A percentile compares a stretch with the other conserved stretches of the same genome.
phyloP scores from a whole-genome alignment of 2,329 filamentous ascomycete species.

The Arthrobotrys entomopaga region DNA sequence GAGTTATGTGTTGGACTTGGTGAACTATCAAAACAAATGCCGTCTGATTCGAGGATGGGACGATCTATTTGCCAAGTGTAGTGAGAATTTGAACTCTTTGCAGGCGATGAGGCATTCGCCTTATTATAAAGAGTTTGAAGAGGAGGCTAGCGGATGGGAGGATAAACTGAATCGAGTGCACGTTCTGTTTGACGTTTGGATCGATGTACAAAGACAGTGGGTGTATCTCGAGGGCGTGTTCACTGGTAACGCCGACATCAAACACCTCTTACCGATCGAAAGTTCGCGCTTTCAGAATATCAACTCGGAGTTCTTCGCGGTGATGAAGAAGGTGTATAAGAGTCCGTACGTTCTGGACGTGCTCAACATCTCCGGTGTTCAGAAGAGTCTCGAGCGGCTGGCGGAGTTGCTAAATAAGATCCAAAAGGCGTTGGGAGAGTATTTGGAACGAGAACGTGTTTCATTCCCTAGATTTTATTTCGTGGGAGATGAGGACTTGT shows the following conservation, averaged over 20 bases:
- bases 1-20: conserved; percentile 90
- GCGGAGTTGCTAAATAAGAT: conserved; percentile 99
- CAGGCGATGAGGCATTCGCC: conserved; percentile 99
- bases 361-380: conserved; percentile 91
- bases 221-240: conserved; percentile 99
- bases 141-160: conserved; percentile 95
- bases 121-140: conserved; percentile 99
- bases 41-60: conserved; percentile 98
- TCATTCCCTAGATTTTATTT: conserved; percentile 99
- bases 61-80: conserved; percentile 97
- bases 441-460: conserved; percentile 95
- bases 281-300: conserved; percentile 98
- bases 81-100: conserved; percentile 95
- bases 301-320: conserved; percentile 97
- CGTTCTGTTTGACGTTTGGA: conserved; percentile 98
- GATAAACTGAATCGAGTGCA: conserved; percentile 98
- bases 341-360: conserved; percentile 96
- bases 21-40: conserved; percentile 98
- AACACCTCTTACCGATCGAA: conserved; percentile 94
- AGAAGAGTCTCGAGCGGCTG: conserved; percentile 92
- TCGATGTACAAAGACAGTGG: conserved; percentile 99
- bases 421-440: conserved; percentile 97
- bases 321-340: conserved; percentile 99
- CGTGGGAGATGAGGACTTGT: conserved; percentile 95
- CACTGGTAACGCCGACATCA: conserved; percentile 98